Evolutionary conservation across 169 alveolate genomes (phyloP).

Genomic region (Eimeria zaria): DNA sequence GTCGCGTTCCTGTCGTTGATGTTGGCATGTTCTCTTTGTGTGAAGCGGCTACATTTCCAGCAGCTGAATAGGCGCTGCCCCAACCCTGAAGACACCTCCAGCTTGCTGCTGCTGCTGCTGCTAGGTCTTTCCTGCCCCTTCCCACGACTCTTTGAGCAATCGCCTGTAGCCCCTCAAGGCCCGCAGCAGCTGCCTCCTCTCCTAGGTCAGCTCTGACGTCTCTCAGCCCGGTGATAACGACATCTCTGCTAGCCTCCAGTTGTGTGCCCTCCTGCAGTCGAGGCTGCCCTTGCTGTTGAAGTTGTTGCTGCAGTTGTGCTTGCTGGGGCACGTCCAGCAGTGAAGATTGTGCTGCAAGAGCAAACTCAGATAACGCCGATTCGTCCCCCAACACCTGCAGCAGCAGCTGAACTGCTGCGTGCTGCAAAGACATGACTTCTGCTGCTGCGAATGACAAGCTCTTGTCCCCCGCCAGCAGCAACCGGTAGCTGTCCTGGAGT

Average conservation of each 20-base stretch:
- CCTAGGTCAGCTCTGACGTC: background rate
- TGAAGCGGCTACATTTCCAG: background rate
- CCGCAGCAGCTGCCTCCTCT: background rate
- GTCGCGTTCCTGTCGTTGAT: background rate
- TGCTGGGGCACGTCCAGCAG: background rate
- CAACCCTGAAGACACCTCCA: conserved; percentile 70
- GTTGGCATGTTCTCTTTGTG: background rate
- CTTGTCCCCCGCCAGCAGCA: conserved; percentile 38
- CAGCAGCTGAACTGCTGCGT: conserved; percentile 72
- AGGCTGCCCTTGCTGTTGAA: background rate
- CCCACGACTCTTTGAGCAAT: conserved; percentile 36
- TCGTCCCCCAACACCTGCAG: conserved; percentile 54
- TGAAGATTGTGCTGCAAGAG: background rate
- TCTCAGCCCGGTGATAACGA: background rate
- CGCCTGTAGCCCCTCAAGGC: conserved; percentile 52
- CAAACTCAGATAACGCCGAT: background rate
- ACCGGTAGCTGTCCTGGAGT: conserved; percentile 63
- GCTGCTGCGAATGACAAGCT: conserved; percentile 38
- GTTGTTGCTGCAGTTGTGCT: background rate
- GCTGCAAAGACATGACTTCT: conserved; percentile 63
- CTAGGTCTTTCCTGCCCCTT: background rate
- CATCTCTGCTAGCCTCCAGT: background rate
- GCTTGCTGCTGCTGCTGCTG: conserved; percentile 76
- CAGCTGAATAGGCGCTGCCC: conserved; percentile 75
- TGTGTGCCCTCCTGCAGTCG: background rate